Evolutionary conservation across 2,329 filamentous ascomycete species (phyloP).

Genomic region (Diplocarpon mali): DNA sequence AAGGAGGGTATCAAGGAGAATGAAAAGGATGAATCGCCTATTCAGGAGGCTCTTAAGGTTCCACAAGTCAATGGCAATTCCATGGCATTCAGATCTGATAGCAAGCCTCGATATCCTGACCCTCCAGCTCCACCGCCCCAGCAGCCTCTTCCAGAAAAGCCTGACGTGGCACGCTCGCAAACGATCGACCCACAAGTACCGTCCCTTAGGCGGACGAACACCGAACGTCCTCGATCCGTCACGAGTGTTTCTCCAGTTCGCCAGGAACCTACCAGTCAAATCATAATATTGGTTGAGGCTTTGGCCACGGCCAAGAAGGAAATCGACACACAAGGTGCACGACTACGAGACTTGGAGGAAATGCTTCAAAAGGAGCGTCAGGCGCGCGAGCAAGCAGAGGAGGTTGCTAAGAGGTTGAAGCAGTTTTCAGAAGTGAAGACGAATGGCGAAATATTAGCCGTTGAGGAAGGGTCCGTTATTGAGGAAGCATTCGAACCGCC

Average conservation of each 20-base stretch:
- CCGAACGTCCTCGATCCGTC: constrained; percentile 59
- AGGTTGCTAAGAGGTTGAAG: constrained; percentile 61
- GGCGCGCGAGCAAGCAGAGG: constrained; percentile 76
- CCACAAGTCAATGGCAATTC: constrained; percentile 35
- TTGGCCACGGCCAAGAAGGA: constrained; percentile 76
- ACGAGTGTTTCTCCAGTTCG: constrained; percentile 34
- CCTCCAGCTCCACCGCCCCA: constrained; percentile 89
- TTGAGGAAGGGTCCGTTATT: constrained; percentile 31
- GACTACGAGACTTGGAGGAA: constrained; percentile 72
- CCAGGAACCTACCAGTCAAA: constrained; percentile 55
- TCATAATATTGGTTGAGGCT: constrained; percentile 74
- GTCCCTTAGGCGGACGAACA: constrained; percentile 63
- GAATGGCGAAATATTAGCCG: constrained; percentile 31
- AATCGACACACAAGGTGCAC: constrained; percentile 68
- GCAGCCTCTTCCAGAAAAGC: constrained; percentile 87
- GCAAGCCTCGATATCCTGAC: constrained; percentile 79
- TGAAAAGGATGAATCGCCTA: constrained; percentile 35
- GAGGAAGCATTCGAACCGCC: constrained; percentile 38
- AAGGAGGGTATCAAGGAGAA: constrained; percentile 55
- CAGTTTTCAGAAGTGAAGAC: constrained; percentile 37
- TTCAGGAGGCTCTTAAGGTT: constrained; percentile 36
- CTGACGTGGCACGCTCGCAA: constrained; percentile 49
- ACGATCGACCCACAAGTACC: constrained; percentile 38
- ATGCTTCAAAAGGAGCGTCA: constrained; percentile 68
- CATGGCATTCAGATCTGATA: constrained; percentile 50